These are phyloP conservation scores for Mikania micrantha DNA, from an alignment of 129 eudicot species.

Conservation along the genomic window DNA sequence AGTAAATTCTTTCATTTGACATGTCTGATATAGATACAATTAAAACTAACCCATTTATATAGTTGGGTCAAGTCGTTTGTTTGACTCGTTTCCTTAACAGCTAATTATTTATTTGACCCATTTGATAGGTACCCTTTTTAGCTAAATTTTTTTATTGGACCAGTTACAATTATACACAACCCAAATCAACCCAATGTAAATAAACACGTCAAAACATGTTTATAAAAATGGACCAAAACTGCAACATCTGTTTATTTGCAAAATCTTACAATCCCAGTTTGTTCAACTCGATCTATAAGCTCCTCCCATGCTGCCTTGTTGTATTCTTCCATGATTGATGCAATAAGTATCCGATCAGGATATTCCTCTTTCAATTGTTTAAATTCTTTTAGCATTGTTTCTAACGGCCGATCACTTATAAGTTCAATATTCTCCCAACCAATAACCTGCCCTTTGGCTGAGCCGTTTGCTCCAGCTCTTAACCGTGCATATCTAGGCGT, in stretches of 20 bases:
- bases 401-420: constrained; percentile 93
- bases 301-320: constrained; percentile 97
- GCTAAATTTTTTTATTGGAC: too few species aligned
- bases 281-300: constrained; percentile 86
- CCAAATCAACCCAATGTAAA: neutral
- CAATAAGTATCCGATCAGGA: constrained; percentile 91
- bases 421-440: constrained; percentile 98
- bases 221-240: neutral
- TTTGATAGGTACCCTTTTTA: neutral
- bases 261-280: constrained; percentile 84
- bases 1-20: neutral
- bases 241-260: neutral
- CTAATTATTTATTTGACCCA: neutral
- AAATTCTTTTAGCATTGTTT: constrained; percentile 88
- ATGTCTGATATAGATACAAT: neutral
- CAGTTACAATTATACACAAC: neutral
- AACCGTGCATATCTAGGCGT: constrained; percentile 92
- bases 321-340: constrained; percentile 97
- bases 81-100: neutral
- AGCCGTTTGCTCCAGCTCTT: constrained; percentile 81
- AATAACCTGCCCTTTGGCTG: constrained; percentile 83
- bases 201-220: neutral
- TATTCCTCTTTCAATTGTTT: constrained; percentile 84
- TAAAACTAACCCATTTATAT: neutral
- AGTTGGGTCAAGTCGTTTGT: neutral